Evolutionary conservation across 2,329 filamentous ascomycete species (phyloP).

Genomic region (Fusarium chaquense): DNA sequence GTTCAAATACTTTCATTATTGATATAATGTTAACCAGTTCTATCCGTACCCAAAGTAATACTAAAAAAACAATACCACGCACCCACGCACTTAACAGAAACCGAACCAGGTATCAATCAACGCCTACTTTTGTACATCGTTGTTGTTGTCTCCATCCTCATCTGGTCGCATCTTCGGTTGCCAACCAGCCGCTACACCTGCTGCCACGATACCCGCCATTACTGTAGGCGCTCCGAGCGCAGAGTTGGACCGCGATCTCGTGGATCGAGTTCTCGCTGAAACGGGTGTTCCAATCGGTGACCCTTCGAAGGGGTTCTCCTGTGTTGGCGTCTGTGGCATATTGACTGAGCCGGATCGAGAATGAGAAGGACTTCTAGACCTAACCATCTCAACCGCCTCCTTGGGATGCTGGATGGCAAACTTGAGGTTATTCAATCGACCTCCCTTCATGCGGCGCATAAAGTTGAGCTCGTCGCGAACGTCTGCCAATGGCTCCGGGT

Average conservation of each 20-base stretch:
- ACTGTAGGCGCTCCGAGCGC: slow-evolving; percentile 80
- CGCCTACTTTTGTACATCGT: slow-evolving; percentile 45
- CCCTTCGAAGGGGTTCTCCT: slow-evolving; percentile 63
- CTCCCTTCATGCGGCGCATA: slow-evolving; percentile 83
- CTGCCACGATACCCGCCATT: slow-evolving; percentile 86
- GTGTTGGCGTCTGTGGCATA: slow-evolving; percentile 72
- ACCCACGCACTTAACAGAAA: slow-evolving; percentile 1
- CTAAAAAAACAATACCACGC: slow-evolving; percentile 34
- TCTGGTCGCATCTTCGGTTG: slow-evolving; percentile 67
- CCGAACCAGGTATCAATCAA: slow-evolving; percentile 32
- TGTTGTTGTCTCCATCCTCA: slow-evolving; percentile 40
- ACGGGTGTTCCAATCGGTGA: slow-evolving; percentile 67
- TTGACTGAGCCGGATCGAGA: slow-evolving; percentile 73
- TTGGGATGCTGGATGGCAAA: slow-evolving; percentile 82
- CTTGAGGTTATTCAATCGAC: slow-evolving; percentile 83
- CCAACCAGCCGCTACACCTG: slow-evolving; percentile 81
- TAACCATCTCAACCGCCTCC: slow-evolving; percentile 71
- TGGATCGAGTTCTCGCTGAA: slow-evolving; percentile 75
- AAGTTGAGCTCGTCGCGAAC: slow-evolving; percentile 85
- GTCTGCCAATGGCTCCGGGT: slow-evolving; percentile 78
- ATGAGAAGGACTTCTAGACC: slow-evolving; percentile 72
- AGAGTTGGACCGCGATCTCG: slow-evolving; percentile 74
- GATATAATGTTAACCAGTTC: slow-evolving; percentile 31
- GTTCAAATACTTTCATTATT: slow-evolving; percentile 27
- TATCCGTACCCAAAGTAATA: slow-evolving; percentile 44